These are phyloP conservation scores for Backusella morwellensis DNA, from an alignment of 192 early-diverging fungal species.

Conservation along the genomic window DNA sequence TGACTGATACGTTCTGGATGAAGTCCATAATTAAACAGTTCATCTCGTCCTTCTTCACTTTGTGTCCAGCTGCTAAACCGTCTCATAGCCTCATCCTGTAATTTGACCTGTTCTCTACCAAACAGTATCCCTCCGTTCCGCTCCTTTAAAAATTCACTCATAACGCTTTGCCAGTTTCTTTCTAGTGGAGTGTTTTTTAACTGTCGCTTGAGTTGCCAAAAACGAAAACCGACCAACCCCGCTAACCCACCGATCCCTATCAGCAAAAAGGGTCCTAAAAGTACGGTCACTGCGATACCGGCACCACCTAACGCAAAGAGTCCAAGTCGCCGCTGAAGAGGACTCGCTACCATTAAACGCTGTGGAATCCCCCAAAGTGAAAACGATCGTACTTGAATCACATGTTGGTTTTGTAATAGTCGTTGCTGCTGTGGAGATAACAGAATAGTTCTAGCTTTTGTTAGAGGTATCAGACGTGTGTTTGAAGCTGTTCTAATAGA, in stretches of 20 bases:
- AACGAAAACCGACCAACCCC: background rate
- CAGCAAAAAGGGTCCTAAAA: background rate
- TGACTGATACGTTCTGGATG: background rate
- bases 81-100: background rate
- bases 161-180: background rate
- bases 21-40: constrained; percentile 4
- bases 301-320: background rate
- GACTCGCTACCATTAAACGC: background rate
- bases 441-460: background rate
- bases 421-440: background rate
- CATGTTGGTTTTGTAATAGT: background rate
- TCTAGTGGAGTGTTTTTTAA: background rate
- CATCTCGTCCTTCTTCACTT: background rate
- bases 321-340: background rate
- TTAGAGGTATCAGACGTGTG: background rate
- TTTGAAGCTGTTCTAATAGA: background rate
- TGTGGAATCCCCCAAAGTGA: constrained; percentile 1
- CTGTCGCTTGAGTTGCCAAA: constrained; percentile 2
- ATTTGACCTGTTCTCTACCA: background rate
- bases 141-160: background rate
- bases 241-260: background rate
- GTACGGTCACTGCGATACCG: background rate
- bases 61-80: background rate
- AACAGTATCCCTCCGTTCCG: background rate
- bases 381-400: background rate